Evolutionary conservation across 2,329 filamentous ascomycete genomes (phyloP).

Genomic region (Arthrobotrys sinensis): DNA sequence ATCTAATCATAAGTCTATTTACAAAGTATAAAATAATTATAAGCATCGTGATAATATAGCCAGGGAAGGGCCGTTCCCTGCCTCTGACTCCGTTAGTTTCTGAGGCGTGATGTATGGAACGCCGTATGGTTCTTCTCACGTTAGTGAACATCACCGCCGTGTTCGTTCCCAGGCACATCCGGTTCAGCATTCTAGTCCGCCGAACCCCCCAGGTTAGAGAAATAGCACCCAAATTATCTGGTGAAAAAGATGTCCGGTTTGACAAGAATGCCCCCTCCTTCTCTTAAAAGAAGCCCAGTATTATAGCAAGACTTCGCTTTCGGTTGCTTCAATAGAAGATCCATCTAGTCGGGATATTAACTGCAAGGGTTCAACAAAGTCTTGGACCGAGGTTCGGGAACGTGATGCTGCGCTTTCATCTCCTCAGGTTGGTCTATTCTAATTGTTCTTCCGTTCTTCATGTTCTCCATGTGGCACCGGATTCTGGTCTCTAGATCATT

Average conservation of each 20-base stretch:
- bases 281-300: neutral
- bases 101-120: too few relatives aligned
- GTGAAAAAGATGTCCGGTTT: too few relatives aligned
- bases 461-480: constrained; percentile 27
- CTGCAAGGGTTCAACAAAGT: too few relatives aligned
- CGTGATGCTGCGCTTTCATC: neutral
- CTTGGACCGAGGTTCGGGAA: neutral
- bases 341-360: neutral
- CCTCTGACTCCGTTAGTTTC: neutral
- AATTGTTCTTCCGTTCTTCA: constrained; percentile 41
- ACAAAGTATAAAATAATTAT: neutral
- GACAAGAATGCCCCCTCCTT: too few relatives aligned
- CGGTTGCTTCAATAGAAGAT: neutral
- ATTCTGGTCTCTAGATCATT: constrained; percentile 78
- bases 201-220: too few relatives aligned
- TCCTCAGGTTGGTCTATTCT: constrained; percentile 27
- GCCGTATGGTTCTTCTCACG: too few relatives aligned
- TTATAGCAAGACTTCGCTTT: too few relatives aligned
- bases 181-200: too few relatives aligned
- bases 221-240: too few relatives aligned
- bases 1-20: constrained; percentile 17
- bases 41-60: neutral
- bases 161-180: too few relatives aligned
- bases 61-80: neutral
- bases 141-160: too few relatives aligned